A percentile compares a stretch with the other conserved stretches of the same genome.
Evolutionary conservation across 2,329 filamentous ascomycete genomes (phyloP).

Genomic region (Fusarium ramigenum): DNA sequence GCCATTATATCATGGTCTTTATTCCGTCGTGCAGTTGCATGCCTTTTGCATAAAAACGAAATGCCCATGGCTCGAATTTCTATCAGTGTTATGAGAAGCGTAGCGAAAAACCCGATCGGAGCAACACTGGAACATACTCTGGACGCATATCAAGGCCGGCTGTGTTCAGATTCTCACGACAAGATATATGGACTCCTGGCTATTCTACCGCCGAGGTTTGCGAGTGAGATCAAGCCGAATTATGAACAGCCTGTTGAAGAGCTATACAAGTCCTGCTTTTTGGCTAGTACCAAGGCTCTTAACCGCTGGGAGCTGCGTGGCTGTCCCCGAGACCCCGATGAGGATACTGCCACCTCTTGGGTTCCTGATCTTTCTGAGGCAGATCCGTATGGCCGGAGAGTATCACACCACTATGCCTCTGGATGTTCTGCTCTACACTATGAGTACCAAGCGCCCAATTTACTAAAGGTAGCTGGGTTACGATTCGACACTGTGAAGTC

Average conservation of each 20-base stretch:
- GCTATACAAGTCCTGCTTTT: not conserved
- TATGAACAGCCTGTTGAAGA: not conserved
- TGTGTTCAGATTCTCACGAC: not conserved
- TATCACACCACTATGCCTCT: accelerated
- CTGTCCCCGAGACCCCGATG: not conserved
- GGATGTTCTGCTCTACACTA: not conserved
- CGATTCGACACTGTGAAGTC: not conserved
- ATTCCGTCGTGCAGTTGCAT: not conserved
- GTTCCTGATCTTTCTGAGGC: not conserved
- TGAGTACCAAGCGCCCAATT: not conserved
- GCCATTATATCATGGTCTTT: accelerated
- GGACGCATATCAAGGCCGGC: accelerated
- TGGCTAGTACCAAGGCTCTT: not conserved
- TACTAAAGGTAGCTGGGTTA: not conserved
- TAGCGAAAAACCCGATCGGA: not conserved
- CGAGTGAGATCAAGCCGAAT: not conserved
- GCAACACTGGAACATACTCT: not conserved
- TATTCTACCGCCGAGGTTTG: not conserved
- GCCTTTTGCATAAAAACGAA: not conserved
- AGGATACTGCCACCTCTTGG: not conserved
- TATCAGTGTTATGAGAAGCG: not conserved
- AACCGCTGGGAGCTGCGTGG: not conserved
- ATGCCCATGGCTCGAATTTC: not conserved
- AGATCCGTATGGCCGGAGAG: not conserved
- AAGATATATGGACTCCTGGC: not conserved